Evolutionary conservation across 306 rosid genomes (phyloP).

Genomic region (Datisca glomerata): DNA sequence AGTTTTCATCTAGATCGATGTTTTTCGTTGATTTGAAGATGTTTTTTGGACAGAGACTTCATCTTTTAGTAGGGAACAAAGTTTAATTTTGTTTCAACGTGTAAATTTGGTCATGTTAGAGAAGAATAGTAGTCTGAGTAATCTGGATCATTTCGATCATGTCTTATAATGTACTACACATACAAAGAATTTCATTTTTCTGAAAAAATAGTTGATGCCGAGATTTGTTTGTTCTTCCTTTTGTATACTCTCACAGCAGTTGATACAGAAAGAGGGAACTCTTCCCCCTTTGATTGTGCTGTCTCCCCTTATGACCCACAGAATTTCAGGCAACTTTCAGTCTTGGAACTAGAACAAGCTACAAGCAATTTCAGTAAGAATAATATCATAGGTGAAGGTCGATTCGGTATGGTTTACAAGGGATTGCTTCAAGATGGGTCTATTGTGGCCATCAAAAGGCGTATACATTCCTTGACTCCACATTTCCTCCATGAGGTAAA

Average conservation of each 20-base stretch:
- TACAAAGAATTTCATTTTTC: too few relatives aligned
- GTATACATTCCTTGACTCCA: constrained; percentile 23
- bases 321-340: constrained; percentile 27
- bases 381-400: constrained; percentile 48
- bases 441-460: constrained; percentile 56
- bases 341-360: constrained; percentile 50
- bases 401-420: constrained; percentile 57
- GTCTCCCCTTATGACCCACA: constrained; percentile 24
- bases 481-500: constrained; percentile 41
- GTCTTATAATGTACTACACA: too few relatives aligned
- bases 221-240: not conserved
- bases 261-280: constrained; percentile 38
- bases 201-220: too few relatives aligned
- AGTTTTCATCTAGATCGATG: too few relatives aligned
- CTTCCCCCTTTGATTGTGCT: constrained; percentile 20
- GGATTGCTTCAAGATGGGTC: constrained; percentile 75
- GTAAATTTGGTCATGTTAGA: too few relatives aligned
- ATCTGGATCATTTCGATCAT: too few relatives aligned
- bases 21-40: too few relatives aligned
- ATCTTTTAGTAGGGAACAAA: too few relatives aligned
- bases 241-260: too few relatives aligned
- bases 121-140: too few relatives aligned
- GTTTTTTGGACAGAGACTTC: too few relatives aligned
- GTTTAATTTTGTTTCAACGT: too few relatives aligned
- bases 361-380: constrained; percentile 38